Conservation (phyloP, 352 stramenopile species). For the Phytophthora citricola region DNA sequence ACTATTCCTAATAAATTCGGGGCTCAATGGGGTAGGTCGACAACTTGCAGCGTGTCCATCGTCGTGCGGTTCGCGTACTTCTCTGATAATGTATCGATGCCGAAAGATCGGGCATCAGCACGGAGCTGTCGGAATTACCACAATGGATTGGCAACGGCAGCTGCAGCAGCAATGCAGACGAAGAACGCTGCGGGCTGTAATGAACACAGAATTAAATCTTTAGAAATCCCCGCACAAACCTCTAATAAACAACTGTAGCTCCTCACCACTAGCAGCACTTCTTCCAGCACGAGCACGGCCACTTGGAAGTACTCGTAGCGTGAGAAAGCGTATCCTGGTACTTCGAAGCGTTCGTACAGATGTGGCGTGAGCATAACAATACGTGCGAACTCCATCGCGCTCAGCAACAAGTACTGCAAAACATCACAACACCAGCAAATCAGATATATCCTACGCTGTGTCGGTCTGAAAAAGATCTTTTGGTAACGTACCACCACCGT, state of each 20-base stretch:
- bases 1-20: conserved; percentile 28
- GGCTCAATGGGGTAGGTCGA: conserved; percentile 1
- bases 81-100: conserved; percentile 32
- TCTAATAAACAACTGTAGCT: too few species aligned
- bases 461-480: too few species aligned
- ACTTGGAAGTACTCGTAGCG: conserved; percentile 83
- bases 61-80: conserved; percentile 25
- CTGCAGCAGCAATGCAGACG: conserved; percentile 72
- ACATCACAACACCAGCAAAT: conserved; percentile 21
- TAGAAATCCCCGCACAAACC: not conserved
- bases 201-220: not conserved
- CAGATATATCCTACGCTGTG: conserved; percentile 9
- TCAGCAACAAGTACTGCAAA: conserved; percentile 70
- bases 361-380: conserved; percentile 74
- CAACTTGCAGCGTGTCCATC: not conserved
- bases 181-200: conserved; percentile 68
- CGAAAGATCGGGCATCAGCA: conserved; percentile 2
- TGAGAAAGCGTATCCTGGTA: conserved; percentile 63
- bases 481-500: conserved; percentile 64
- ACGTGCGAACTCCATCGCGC: conserved; percentile 71
- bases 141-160: conserved; percentile 62
- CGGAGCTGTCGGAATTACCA: conserved; percentile 42
- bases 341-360: conserved; percentile 65
- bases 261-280: conserved; percentile 74
- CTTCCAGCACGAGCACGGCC: conserved; percentile 62